Evolutionary conservation across 805 yeast genomes (phyloP).

Genomic region (Metschnikowia dekortorum): DNA sequence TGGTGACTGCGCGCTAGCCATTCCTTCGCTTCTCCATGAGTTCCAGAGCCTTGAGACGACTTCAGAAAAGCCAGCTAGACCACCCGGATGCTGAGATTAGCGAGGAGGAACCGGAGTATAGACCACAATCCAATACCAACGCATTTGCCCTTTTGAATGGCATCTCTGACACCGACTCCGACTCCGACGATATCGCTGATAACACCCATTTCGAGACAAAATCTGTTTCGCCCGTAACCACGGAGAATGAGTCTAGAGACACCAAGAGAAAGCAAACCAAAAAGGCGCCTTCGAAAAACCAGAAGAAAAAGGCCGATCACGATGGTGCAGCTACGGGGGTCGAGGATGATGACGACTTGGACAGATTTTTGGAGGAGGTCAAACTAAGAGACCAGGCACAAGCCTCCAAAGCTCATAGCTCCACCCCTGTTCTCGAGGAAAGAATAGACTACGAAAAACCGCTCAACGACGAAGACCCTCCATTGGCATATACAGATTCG

Average conservation of each 20-base stretch:
- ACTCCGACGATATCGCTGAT: constrained; percentile 15
- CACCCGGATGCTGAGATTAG: constrained; percentile 12
- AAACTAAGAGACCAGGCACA: constrained; percentile 22
- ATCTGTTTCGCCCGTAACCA: constrained; percentile 6
- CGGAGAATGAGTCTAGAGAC: constrained; percentile 9
- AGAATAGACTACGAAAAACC: constrained; percentile 20
- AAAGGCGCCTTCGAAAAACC: background rate
- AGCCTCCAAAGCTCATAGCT: constrained; percentile 9
- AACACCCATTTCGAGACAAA: constrained; percentile 4
- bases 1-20: background rate
- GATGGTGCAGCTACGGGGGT: constrained; percentile 16
- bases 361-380: constrained; percentile 46
- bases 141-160: constrained; percentile 41
- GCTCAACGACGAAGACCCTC: constrained; percentile 25
- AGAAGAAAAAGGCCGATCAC: constrained; percentile 21
- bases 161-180: constrained; percentile 14
- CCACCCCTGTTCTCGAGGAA: constrained; percentile 4
- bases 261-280: constrained; percentile 2
- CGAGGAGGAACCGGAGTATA: constrained; percentile 10
- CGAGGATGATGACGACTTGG: constrained; percentile 53
- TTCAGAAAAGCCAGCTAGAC: constrained; percentile 18
- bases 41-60: constrained; percentile 23
- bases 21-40: constrained; percentile 16
- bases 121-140: constrained; percentile 24
- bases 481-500: constrained; percentile 37